These are phyloP conservation scores for Fusarium xyrophilum DNA, from an alignment of 2,329 filamentous ascomycete species.

Conservation along the genomic window DNA sequence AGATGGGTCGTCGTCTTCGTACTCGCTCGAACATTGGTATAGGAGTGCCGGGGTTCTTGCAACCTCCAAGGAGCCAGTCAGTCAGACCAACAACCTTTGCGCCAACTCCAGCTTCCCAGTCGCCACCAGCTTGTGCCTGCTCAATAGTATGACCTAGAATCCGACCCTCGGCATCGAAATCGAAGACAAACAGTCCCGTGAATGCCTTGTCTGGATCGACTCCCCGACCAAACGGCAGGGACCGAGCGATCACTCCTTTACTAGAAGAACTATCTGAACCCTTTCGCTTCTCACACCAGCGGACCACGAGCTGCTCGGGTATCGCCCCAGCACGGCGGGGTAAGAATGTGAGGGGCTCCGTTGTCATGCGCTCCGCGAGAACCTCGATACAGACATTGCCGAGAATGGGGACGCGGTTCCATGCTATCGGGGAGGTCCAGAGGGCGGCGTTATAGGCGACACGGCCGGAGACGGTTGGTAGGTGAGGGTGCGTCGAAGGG, in stretches of 20 bases:
- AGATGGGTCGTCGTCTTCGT: conserved; percentile 35
- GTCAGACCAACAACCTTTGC: conserved; percentile 89
- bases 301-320: conserved; percentile 51
- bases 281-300: conserved; percentile 90
- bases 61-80: conserved; percentile 89
- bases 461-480: conserved; percentile 89
- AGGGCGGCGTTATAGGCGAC: conserved; percentile 92
- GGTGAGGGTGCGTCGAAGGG: conserved; percentile 80
- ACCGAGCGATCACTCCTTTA: conserved; percentile 55
- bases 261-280: conserved; percentile 8
- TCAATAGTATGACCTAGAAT: conserved; percentile 92
- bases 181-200: conserved; percentile 90
- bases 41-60: conserved; percentile 51
- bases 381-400: conserved; percentile 91
- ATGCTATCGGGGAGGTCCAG: conserved; percentile 95
- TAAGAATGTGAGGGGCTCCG: conserved; percentile 58
- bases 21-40: conserved; percentile 48
- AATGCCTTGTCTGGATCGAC: conserved; percentile 75
- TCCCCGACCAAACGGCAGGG: conserved; percentile 44
- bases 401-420: conserved; percentile 89
- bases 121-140: conserved; percentile 81
- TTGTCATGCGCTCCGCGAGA: conserved; percentile 85
- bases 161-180: conserved; percentile 87
- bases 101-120: conserved; percentile 81
- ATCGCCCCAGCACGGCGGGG: conserved; percentile 60